Percentiles rank a stretch among this genome's conserved stretches.
These are phyloP conservation scores for Orbilia javanica DNA, from an alignment of 2,329 filamentous ascomycete genomes.

Conservation along the genomic window DNA sequence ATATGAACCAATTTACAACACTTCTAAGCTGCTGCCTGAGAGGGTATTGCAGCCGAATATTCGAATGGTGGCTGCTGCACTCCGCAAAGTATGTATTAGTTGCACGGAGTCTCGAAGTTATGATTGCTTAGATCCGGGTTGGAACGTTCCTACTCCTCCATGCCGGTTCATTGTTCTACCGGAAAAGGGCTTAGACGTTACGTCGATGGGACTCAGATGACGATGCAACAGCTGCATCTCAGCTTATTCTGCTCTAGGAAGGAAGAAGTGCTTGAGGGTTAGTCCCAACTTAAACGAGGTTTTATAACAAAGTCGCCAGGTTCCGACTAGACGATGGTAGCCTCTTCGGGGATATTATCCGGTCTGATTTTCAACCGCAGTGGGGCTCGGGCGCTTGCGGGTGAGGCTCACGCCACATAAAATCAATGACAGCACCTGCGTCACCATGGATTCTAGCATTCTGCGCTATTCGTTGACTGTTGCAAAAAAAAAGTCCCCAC, in stretches of 20 bases:
- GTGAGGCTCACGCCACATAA: slow-evolving; percentile 39
- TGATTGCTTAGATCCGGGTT: neutral
- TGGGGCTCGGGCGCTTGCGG: slow-evolving; percentile 25
- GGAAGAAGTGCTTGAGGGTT: neutral
- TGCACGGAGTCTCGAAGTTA: neutral
- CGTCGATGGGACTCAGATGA: neutral
- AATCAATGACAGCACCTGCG: neutral
- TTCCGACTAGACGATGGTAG: slow-evolving; percentile 14
- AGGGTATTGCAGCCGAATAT: neutral
- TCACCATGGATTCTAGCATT: slow-evolving; percentile 1
- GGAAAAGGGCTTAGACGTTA: neutral
- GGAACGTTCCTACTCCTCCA: too few species aligned
- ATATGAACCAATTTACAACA: slow-evolving; percentile 9
- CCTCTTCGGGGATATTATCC: slow-evolving; percentile 24
- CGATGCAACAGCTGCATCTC: neutral
- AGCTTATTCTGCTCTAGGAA: neutral
- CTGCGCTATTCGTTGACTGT: neutral
- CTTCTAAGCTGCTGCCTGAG: slow-evolving; percentile 22
- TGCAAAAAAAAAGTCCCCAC: neutral
- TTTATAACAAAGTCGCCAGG: neutral
- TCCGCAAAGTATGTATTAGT: neutral
- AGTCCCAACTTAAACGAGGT: slow-evolving; percentile 1
- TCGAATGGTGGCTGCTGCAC: neutral
- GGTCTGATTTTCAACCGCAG: slow-evolving; percentile 7
- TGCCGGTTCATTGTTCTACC: neutral